Evolutionary conservation across 805 yeast species (phyloP).

Genomic region (Cyberlindnera petersonii): DNA sequence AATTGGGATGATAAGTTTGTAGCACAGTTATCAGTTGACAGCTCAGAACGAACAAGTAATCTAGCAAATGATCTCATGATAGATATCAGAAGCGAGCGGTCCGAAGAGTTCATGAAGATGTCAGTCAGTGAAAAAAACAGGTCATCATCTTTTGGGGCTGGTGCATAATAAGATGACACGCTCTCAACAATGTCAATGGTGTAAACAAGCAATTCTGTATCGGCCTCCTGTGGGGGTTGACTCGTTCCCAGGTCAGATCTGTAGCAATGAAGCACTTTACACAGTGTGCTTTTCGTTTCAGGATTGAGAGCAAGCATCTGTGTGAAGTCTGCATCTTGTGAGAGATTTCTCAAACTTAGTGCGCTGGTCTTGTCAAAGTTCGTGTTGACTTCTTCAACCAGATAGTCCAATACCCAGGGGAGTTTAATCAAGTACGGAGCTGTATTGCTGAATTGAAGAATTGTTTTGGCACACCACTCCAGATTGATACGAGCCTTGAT

Average conservation of each 20-base stretch:
- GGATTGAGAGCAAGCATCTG: conserved; percentile 61
- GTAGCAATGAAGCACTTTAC: conserved; percentile 33
- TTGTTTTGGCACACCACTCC: conserved; percentile 27
- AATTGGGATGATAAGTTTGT: conserved; percentile 41
- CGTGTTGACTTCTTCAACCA: conserved; percentile 17
- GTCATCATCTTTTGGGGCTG: conserved; percentile 66
- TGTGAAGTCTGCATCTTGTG: conserved; percentile 81
- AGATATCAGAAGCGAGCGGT: conserved; percentile 65
- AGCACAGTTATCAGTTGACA: conserved; percentile 46
- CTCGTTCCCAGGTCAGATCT: conserved; percentile 15
- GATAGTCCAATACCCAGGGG: conserved; percentile 25
- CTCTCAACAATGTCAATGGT: conserved; percentile 80
- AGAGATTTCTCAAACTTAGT: conserved; percentile 70
- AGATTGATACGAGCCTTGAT: conserved; percentile 21
- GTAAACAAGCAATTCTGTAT: conserved; percentile 61
- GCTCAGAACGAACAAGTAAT: conserved; percentile 58
- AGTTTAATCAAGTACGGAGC: conserved; percentile 21
- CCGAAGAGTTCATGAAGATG: conserved; percentile 50
- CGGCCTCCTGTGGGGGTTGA: conserved; percentile 23
- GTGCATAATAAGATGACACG: conserved; percentile 75
- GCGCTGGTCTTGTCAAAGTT: conserved; percentile 24
- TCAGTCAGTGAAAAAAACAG: conserved; percentile 54
- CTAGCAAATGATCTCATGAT: conserved; percentile 76
- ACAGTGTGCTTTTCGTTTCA: conserved; percentile 44
- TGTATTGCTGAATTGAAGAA: conserved; percentile 22